These are phyloP conservation scores for Fomitopsis palustris DNA, from an alignment of 1,284 basidiomycete species.

Conservation along the genomic window DNA sequence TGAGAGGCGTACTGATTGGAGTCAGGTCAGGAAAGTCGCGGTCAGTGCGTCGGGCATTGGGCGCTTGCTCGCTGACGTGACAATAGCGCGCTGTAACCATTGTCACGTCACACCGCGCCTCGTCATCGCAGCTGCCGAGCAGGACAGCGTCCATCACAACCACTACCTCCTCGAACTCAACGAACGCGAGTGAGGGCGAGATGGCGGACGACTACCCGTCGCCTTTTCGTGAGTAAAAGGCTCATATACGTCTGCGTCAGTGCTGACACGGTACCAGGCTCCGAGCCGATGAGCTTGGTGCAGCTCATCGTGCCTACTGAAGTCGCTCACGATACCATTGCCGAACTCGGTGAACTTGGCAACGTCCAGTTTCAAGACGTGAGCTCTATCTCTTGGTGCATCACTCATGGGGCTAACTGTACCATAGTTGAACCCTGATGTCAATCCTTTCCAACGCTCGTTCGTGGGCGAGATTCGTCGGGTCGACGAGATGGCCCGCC, in stretches of 20 bases:
- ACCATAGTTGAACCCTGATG: slow-evolving; percentile 84
- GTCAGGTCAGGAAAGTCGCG: too few relatives aligned
- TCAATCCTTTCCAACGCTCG: slow-evolving; percentile 98
- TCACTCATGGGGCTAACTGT: slow-evolving; percentile 4
- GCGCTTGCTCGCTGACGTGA: too few relatives aligned
- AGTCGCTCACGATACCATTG: slow-evolving; percentile 95
- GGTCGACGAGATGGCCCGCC: slow-evolving; percentile 94
- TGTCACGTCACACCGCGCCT: not conserved
- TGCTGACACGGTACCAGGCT: slow-evolving; percentile 49
- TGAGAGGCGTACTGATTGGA: too few relatives aligned
- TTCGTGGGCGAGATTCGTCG: slow-evolving; percentile 95
- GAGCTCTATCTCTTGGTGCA: slow-evolving; percentile 24
- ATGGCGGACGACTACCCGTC: slow-evolving; percentile 81
- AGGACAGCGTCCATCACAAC: not conserved
- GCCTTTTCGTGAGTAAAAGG: slow-evolving; percentile 69
- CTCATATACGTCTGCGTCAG: not conserved
- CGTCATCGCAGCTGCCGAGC: not conserved
- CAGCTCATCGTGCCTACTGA: slow-evolving; percentile 98
- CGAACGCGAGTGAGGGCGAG: not conserved
- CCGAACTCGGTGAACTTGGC: slow-evolving; percentile 93
- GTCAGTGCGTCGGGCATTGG: too few relatives aligned
- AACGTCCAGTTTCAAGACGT: slow-evolving; percentile 99
- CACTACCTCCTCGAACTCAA: not conserved
- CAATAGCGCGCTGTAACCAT: too few relatives aligned
- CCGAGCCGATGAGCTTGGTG: slow-evolving; percentile 96